Conservation (phyloP, 352 stramenopile genomes). For the Aphanomyces cochlioides region DNA sequence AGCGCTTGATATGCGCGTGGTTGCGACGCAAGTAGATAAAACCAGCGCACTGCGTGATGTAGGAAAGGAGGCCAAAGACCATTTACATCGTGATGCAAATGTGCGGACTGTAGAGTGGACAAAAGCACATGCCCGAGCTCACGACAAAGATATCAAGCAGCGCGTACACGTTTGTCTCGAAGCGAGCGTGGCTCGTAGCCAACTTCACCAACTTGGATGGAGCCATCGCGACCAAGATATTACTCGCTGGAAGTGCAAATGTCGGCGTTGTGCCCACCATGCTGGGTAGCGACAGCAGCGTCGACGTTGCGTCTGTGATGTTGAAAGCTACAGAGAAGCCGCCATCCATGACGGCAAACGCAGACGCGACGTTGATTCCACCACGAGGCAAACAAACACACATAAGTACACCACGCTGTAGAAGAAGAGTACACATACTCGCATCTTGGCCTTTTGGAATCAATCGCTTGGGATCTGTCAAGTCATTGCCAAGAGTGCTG, state of each 20-base stretch:
- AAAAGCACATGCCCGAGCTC: conserved; percentile 41
- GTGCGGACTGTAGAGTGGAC: too few species aligned
- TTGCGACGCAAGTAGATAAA: conserved; percentile 35
- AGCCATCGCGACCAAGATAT: conserved; percentile 40
- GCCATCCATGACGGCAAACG: conserved; percentile 11
- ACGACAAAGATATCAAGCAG: conserved; percentile 33
- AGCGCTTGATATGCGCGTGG: conserved; percentile 43
- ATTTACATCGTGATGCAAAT: too few species aligned
- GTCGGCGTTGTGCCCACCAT: conserved; percentile 40
- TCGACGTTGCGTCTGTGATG: conserved; percentile 33
- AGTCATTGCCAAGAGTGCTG: conserved; percentile 21
- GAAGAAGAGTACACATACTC: conserved; percentile 36
- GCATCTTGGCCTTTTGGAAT: conserved; percentile 32
- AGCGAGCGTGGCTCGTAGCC: conserved; percentile 22
- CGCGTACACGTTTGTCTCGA: conserved; percentile 31
- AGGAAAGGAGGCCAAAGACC: not conserved
- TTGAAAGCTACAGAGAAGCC: conserved; percentile 28
- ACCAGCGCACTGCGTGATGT: not conserved
- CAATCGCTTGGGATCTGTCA: conserved; percentile 26
- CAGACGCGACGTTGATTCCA: not conserved
- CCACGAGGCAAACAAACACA: conserved; percentile 33
- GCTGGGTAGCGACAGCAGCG: conserved; percentile 39
- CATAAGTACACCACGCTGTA: conserved; percentile 40
- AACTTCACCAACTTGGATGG: conserved; percentile 39
- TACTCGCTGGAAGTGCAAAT: conserved; percentile 42